Evolutionary conservation across 805 yeast genomes (phyloP), one percentile per base, ranked within the genome.

Genomic region (Dipodascus albidus): DNA sequence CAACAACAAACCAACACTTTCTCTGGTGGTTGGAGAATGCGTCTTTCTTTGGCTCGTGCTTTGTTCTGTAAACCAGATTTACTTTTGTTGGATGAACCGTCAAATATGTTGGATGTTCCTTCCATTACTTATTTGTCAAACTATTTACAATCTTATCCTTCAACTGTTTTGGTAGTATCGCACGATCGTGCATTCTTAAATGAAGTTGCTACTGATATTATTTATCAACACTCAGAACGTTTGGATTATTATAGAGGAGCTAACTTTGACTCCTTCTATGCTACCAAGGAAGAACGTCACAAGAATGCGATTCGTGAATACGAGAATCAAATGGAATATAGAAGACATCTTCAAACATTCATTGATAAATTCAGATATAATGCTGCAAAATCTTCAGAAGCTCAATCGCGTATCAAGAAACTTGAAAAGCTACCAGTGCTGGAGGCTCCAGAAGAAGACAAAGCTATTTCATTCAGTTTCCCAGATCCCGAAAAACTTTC

Each of bases 11-110:
- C 98, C 3, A 91, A 88, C 59, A 78, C 89, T 23, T 93, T 93
- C 68, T 89, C 97, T 52, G 99, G 99, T 80, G 99, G 99, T 82
- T 93, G 99, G 99, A 85, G 99, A 79, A 93, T 93, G 99, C 86
- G 99, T 75, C 78, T 93, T 59, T 87, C 97, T n/a, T 77, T 93
- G 56, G 99, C 99, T 2, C 82, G 99, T 72, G 99, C 99, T 0
- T 77, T 93, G 67, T 93, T 93, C 77, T 91, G 97, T 78, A 84
- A 88, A 67, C 99, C 99, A 0, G 99, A 93, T 69, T 75, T 93
- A 59, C 75, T 93, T 60, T 74, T 93, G 66, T 78, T 93, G 59
- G 99, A 93, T 80, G 99, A 93, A 78, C 99, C 99, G 64, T 90
- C 98, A 57, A 93, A 93, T 83, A 93, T 90, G 96, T 86, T 93